A percentile compares a stretch with the other conserved stretches of the same genome.
These are phyloP conservation scores for Chrysopogon serrulatus DNA, from an alignment of 176 grass and related monocot species.

Conservation along the genomic window DNA sequence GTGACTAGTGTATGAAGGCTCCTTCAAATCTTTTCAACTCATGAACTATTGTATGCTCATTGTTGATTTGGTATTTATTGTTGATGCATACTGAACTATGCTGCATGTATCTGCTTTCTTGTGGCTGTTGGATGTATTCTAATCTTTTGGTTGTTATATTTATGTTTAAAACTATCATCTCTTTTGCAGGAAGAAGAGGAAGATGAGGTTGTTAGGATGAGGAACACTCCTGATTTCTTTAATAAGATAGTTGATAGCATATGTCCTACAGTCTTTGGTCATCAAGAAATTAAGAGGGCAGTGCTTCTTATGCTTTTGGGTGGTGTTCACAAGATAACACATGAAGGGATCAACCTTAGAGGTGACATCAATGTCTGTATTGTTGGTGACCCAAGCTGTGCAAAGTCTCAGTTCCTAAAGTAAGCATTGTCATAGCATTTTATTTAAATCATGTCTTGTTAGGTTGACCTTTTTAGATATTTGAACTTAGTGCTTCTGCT, in stretches of 20 bases:
- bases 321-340: slow-evolving; percentile 94
- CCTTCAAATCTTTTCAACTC: background rate
- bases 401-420: slow-evolving; percentile 98
- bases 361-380: slow-evolving; percentile 98
- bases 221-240: slow-evolving; percentile 91
- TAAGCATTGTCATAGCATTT: slow-evolving; percentile 41
- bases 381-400: slow-evolving; percentile 98
- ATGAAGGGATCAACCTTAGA: slow-evolving; percentile 99
- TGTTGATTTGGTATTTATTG: background rate
- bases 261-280: slow-evolving; percentile 89
- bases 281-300: slow-evolving; percentile 98
- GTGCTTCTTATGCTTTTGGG: slow-evolving; percentile 92
- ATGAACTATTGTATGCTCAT: background rate
- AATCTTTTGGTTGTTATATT: background rate
- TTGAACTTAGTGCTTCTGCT: background rate
- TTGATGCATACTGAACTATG: background rate
- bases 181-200: slow-evolving; percentile 82
- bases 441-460: background rate
- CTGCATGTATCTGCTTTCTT: background rate
- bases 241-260: slow-evolving; percentile 99
- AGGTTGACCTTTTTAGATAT: background rate
- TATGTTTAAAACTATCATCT: background rate
- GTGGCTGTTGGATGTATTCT: background rate
- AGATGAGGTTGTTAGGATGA: slow-evolving; percentile 83
- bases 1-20: background rate